A percentile compares a stretch with the other conserved stretches of the same genome.
These are phyloP conservation scores for Malus hybrid DNA, from an alignment of 331 rosid species.

Conservation along the genomic window DNA sequence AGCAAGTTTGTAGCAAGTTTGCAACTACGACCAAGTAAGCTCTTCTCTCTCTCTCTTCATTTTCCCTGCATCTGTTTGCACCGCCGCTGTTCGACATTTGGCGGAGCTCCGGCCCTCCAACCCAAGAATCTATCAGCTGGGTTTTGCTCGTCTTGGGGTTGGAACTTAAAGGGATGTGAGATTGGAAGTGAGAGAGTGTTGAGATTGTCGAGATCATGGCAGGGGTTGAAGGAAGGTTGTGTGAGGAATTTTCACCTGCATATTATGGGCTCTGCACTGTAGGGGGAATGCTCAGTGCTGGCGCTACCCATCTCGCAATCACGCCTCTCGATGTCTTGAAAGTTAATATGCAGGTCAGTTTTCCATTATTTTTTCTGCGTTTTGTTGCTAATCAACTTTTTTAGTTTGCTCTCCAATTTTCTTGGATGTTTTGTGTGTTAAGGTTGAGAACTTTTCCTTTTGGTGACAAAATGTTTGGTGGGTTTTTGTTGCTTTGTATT, in stretches of 20 bases:
- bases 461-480: not conserved
- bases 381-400: not conserved
- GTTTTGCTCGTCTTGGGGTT: not conserved
- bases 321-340: slow-evolving; percentile 72
- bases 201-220: slow-evolving; percentile 16
- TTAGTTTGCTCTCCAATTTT: not conserved
- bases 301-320: slow-evolving; percentile 55
- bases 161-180: not conserved
- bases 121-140: not conserved
- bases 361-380: not conserved
- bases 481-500: not conserved
- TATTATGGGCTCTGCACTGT: slow-evolving; percentile 55
- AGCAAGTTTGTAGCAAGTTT: no score
- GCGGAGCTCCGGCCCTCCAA: not conserved
- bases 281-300: slow-evolving; percentile 71
- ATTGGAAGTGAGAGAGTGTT: not conserved
- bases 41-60: not conserved
- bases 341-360: slow-evolving; percentile 69
- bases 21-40: no score
- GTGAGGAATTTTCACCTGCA: slow-evolving; percentile 41
- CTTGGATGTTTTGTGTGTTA: not conserved
- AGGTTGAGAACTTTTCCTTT: not conserved
- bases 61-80: not conserved
- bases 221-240: slow-evolving; percentile 30
- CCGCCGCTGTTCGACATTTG: not conserved